A percentile compares a stretch with the other conserved stretches of the same genome.
These are phyloP conservation scores for Xylaria multiplex DNA, from an alignment of 2,329 filamentous ascomycete genomes.

Conservation along the genomic window DNA sequence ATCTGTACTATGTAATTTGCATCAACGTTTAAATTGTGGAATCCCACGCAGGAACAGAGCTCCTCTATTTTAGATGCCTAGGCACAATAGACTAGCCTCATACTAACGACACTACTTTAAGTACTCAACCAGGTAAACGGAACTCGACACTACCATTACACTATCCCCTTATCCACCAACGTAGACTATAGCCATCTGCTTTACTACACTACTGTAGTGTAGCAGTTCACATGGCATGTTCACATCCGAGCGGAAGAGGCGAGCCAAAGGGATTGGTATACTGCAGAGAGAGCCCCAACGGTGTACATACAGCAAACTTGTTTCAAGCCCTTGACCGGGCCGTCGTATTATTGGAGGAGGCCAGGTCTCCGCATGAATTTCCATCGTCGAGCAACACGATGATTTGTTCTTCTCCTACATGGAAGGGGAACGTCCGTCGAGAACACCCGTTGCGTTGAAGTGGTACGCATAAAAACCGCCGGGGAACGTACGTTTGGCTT, in stretches of 20 bases:
- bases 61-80: not conserved
- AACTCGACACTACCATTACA: not conserved
- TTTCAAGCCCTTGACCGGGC: conserved; percentile 2
- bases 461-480: conserved; percentile 22
- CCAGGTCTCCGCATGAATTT: conserved; percentile 7
- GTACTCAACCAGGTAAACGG: not conserved
- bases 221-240: not conserved
- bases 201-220: no score
- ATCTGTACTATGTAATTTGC: not conserved
- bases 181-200: no score
- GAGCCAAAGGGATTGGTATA: not conserved
- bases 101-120: no score
- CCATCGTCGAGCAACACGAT: not conserved
- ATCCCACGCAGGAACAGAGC: conserved; percentile 10
- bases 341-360: not conserved
- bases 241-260: not conserved
- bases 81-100: no score
- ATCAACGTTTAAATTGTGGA: not conserved
- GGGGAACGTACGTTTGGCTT: not conserved
- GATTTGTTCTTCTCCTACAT: conserved; percentile 11
- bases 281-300: not conserved
- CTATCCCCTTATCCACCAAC: no score
- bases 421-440: conserved; percentile 2
- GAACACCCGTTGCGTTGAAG: not conserved
- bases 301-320: not conserved